A percentile compares a stretch with the other conserved stretches of the same genome.
phyloP scores from a whole-genome alignment of 257 asterid genomes.

The Thymus quinquecostatus region DNA sequence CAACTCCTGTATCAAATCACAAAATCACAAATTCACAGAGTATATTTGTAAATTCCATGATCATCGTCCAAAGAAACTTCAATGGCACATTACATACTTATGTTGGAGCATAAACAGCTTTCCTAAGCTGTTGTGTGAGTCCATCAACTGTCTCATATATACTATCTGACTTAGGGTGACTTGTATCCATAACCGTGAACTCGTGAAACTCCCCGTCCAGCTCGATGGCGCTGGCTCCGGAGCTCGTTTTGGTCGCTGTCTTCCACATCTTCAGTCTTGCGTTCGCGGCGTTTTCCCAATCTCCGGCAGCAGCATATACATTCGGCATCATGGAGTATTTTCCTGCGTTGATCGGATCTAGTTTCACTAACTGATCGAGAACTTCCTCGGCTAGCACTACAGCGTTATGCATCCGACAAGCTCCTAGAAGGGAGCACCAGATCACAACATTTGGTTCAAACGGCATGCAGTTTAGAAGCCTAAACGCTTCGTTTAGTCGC shows the following conservation, averaged over 20 bases:
- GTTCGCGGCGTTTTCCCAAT: conserved; percentile 67
- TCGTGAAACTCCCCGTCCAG: conserved; percentile 59
- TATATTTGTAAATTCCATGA: conserved; percentile 4
- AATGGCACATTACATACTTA: conserved; percentile 15
- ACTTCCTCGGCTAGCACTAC: conserved; percentile 52
- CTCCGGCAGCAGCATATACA: conserved; percentile 62
- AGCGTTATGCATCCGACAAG: conserved; percentile 71
- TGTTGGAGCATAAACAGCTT: conserved; percentile 37
- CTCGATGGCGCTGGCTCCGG: conserved; percentile 65
- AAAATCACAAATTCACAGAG: conserved; percentile 23
- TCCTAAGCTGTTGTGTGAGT: conserved; percentile 59
- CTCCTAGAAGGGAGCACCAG: conserved; percentile 78
- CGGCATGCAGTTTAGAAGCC: conserved; percentile 67
- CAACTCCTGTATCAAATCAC: conserved; percentile 8
- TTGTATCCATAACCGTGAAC: conserved; percentile 67
- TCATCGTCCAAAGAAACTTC: conserved; percentile 14
- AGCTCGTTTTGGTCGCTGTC: conserved; percentile 38
- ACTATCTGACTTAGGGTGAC: conserved; percentile 59
- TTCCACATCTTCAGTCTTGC: conserved; percentile 60
- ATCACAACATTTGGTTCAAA: conserved; percentile 70
- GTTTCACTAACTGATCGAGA: conserved; percentile 45
- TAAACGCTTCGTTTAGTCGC: conserved; percentile 63
- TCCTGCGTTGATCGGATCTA: conserved; percentile 52
- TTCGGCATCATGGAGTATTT: conserved; percentile 55
- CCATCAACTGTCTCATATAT: conserved; percentile 58